Evolutionary conservation across 352 stramenopile species (phyloP).

Genomic region (Paralagenidium karlingii): DNA sequence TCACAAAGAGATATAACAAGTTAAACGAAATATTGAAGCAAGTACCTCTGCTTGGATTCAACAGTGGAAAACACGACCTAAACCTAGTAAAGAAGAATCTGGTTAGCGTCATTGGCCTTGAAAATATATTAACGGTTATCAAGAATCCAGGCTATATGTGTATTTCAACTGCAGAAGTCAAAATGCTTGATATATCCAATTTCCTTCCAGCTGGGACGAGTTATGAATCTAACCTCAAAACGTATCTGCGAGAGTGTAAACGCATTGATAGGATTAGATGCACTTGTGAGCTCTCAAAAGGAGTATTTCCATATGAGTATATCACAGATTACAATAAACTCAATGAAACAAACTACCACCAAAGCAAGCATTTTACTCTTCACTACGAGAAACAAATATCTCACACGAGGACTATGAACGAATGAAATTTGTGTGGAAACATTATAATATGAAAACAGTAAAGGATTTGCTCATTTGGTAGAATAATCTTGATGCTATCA

Average conservation of each 20-base stretch:
- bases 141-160: conserved; percentile 20
- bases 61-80: conserved; percentile 12
- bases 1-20: conserved; percentile 1
- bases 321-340: conserved; percentile 14
- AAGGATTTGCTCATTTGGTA: conserved; percentile 24
- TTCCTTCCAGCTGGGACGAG: conserved; percentile 16
- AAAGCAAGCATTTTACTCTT: conserved; percentile 11
- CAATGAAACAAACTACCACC: conserved; percentile 10
- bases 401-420: conserved; percentile 12
- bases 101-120: conserved; percentile 4
- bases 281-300: conserved; percentile 10
- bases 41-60: conserved; percentile 11
- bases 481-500: conserved; percentile 19
- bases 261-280: conserved; percentile 17
- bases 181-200: conserved; percentile 19
- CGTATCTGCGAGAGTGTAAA: conserved; percentile 16
- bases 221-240: conserved; percentile 10
- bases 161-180: conserved; percentile 10
- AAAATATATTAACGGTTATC: conserved; percentile 8
- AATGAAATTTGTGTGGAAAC: conserved; percentile 14
- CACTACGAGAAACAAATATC: conserved; percentile 5
- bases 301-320: conserved; percentile 19
- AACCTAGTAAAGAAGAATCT: conserved; percentile 18
- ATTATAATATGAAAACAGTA: conserved; percentile 17
- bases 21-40: neutral